phyloP scores from a whole-genome alignment of 2,329 filamentous ascomycete genomes.

The Cephalotrichum gorgonifer region DNA sequence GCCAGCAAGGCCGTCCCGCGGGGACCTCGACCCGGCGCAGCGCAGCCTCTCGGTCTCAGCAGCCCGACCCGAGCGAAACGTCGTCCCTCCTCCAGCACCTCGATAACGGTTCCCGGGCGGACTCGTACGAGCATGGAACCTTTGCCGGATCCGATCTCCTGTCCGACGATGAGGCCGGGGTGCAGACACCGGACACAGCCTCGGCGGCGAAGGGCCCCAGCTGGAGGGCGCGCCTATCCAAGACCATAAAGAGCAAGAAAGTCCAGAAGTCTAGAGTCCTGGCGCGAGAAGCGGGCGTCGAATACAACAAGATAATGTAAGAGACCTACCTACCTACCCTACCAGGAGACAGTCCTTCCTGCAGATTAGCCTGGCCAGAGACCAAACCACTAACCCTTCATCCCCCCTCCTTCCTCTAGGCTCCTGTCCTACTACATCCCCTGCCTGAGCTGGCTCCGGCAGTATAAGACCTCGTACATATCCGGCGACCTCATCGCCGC shows the following conservation, averaged over 20 bases:
- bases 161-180: not conserved
- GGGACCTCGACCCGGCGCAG: not conserved
- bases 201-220: not conserved
- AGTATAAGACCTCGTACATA: constrained; percentile 75
- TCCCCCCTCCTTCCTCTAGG: constrained; percentile 31
- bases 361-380: no score
- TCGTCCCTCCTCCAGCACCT: not conserved
- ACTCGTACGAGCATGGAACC: not conserved
- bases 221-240: not conserved
- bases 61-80: not conserved
- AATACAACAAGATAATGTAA: not conserved
- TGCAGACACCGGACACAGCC: no score
- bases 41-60: not conserved
- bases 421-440: constrained; percentile 92
- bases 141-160: not conserved
- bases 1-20: not conserved
- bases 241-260: constrained; percentile 3
- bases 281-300: constrained; percentile 3
- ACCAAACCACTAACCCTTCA: no score
- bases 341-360: not conserved
- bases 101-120: not conserved
- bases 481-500: constrained; percentile 81
- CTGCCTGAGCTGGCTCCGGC: constrained; percentile 77
- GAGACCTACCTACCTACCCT: not conserved
- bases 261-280: constrained; percentile 1